A percentile compares a stretch with the other conserved stretches of the same genome.
phyloP scores from a whole-genome alignment of 257 asterid genomes.

The Paraleonurus japonicus region DNA sequence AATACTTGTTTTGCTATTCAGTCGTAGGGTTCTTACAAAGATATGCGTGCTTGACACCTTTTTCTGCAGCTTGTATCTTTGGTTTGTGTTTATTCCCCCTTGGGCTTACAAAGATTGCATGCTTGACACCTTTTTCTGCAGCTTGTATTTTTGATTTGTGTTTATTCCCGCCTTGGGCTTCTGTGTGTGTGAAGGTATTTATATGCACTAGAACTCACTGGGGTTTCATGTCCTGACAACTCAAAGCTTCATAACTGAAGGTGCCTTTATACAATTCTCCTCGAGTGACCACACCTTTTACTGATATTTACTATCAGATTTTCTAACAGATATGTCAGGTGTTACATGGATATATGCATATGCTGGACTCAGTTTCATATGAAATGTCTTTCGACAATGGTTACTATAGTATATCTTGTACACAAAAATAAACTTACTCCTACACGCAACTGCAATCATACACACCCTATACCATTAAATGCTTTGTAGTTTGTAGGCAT shows the following conservation, averaged over 20 bases:
- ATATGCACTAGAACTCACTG: not conserved
- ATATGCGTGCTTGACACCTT: slow-evolving; percentile 9
- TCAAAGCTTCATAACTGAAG: slow-evolving; percentile 1
- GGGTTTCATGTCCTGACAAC: not conserved
- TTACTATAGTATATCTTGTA: not conserved
- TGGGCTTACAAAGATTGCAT: not conserved
- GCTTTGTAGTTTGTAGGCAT: not conserved
- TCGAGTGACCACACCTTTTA: not conserved
- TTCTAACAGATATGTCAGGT: not conserved
- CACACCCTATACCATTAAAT: not conserved
- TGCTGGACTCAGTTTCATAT: not conserved
- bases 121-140: slow-evolving; percentile 10
- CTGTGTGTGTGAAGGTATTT: not conserved
- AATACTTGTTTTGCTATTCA: not conserved
- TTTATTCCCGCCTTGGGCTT: not conserved
- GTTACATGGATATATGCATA: not conserved
- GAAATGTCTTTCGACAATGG: not conserved
- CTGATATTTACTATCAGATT: slow-evolving; percentile 13
- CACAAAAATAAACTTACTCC: not conserved
- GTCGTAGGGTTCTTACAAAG: slow-evolving; percentile 10
- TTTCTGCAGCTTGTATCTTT: not conserved
- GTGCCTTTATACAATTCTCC: slow-evolving; percentile 7
- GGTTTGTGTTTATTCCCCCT: not conserved
- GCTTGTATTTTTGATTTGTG: not conserved
- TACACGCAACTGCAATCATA: not conserved